Evolutionary conservation across 106 monocot genomes (phyloP).

Genomic region (Platanthera guangdongensis): DNA sequence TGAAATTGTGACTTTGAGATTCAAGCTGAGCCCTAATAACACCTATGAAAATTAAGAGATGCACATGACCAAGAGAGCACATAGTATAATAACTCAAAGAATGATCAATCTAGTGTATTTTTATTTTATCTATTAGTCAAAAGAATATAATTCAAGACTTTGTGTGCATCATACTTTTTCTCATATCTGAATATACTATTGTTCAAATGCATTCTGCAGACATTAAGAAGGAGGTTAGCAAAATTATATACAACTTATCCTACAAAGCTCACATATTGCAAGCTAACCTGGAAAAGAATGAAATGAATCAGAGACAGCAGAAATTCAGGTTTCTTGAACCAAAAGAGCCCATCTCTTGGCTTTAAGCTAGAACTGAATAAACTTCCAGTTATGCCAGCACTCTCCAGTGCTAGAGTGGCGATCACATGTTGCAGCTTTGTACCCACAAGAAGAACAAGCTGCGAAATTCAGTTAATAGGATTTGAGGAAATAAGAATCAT

Average conservation of each 20-base stretch:
- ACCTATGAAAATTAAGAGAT: too few relatives aligned
- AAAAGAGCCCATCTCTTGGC: slow-evolving; percentile 89
- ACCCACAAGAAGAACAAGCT: slow-evolving; percentile 94
- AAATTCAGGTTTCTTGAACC: slow-evolving; percentile 97
- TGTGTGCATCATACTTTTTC: too few relatives aligned
- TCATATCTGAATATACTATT: too few relatives aligned
- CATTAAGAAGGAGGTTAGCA: not conserved
- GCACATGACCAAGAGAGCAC: too few relatives aligned
- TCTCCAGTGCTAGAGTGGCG: slow-evolving; percentile 82
- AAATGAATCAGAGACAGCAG: slow-evolving; percentile 82
- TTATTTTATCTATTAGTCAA: too few relatives aligned
- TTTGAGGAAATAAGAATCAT: not conserved
- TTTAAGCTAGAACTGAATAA: slow-evolving; percentile 33
- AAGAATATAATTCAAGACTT: too few relatives aligned
- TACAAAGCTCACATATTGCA: not conserved
- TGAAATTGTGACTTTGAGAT: too few relatives aligned
- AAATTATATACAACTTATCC: not conserved
- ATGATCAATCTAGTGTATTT: too few relatives aligned
- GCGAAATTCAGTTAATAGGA: not conserved
- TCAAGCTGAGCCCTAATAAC: too few relatives aligned
- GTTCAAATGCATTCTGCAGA: slow-evolving; percentile 92
- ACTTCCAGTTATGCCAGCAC: slow-evolving; percentile 39
- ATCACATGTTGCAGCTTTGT: slow-evolving; percentile 87
- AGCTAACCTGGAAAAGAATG: slow-evolving; percentile 85
- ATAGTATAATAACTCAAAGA: too few relatives aligned